phyloP scores from a whole-genome alignment of 352 stramenopile species.

The Pythium monospermum region DNA sequence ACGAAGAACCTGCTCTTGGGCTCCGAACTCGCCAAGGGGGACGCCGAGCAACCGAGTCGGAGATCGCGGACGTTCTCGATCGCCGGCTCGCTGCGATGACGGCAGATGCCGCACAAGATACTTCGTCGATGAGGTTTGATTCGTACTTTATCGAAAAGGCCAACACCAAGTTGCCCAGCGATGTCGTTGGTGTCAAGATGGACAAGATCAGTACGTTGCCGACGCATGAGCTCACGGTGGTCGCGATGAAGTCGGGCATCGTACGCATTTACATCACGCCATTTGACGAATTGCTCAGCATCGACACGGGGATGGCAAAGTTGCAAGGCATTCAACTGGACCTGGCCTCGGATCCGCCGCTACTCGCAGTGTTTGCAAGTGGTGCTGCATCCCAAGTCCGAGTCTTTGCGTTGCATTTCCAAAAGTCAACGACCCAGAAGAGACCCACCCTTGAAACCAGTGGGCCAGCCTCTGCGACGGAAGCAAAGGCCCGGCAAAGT shows the following conservation, averaged over 20 bases:
- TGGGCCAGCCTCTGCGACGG: too few species aligned
- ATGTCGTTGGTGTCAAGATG: slow-evolving; percentile 41
- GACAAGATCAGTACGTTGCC: slow-evolving; percentile 23
- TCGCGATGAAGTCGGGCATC: slow-evolving; percentile 22
- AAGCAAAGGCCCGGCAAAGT: too few species aligned
- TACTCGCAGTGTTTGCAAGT: slow-evolving; percentile 7
- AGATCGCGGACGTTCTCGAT: slow-evolving; percentile 7
- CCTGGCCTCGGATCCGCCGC: slow-evolving; percentile 8
- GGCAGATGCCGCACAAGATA: not conserved
- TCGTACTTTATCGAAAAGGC: slow-evolving; percentile 38
- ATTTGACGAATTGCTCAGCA: slow-evolving; percentile 16
- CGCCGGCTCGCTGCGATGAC: slow-evolving; percentile 6
- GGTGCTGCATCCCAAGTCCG: not conserved
- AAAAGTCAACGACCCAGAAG: too few species aligned
- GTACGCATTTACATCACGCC: slow-evolving; percentile 34
- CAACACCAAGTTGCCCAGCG: not conserved
- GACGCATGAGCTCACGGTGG: slow-evolving; percentile 30
- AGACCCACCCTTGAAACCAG: too few species aligned
- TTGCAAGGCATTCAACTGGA: slow-evolving; percentile 20
- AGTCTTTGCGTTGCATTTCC: not conserved
- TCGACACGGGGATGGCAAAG: slow-evolving; percentile 20
- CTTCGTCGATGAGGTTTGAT: slow-evolving; percentile 24
- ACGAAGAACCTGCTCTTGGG: not conserved
- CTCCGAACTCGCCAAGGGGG: not conserved
- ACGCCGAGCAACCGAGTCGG: not conserved